Base-by-base conservation (phyloP, 352 stramenopile genomes). In the Pythium graminicola region DNA sequence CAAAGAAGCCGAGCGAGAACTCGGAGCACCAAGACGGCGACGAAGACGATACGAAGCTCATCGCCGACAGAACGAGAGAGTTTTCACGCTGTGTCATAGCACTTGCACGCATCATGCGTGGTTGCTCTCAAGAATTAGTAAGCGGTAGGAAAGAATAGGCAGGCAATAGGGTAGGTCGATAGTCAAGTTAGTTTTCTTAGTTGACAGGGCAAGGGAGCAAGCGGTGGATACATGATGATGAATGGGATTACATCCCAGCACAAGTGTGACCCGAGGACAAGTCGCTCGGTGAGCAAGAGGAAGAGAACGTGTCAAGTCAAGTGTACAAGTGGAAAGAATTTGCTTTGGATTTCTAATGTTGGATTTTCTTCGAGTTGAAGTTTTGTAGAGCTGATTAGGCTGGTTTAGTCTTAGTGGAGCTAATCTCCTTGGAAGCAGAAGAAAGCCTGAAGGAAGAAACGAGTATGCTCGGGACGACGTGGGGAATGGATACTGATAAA, bases 401-500 rank as follows among this genome's bases (percentile, higher is more conserved):
- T 53, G 20, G 46, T 7, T 53, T 53, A 53, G 46, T 23, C n/a
- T 13, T 1, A n/a, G n/a, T 2, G n/a, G 31, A 40, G 20, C 23
- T 8, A 48, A 50, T 39, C 26, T n/a, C 35, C 0, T 17, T n/a
- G 32, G 40, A 47, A 32, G 36, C 6, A 20, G 36, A 20, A 49
- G 24, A 23, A 40, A 19, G 19, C 14, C 20, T 23, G 28, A 50
- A 33, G 43, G 29, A 14, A 28, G 24, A 36, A 20, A 53, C 32
- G 22, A 51, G 6, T 3, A 64, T 64, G 57, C 48, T 42, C 16
- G 64, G 62, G 48, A 64, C 57, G 62, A 60, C 56, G 49, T 62
- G 64, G 66, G 60, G 50, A 26, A 53, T 60, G 36, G 69, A 67
- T 43, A 68, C 82, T 19, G 73, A 85, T 60, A 71, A 70, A 43